Conservation (phyloP, 176 grass and related monocot species). For the Secale cereale region DNA sequence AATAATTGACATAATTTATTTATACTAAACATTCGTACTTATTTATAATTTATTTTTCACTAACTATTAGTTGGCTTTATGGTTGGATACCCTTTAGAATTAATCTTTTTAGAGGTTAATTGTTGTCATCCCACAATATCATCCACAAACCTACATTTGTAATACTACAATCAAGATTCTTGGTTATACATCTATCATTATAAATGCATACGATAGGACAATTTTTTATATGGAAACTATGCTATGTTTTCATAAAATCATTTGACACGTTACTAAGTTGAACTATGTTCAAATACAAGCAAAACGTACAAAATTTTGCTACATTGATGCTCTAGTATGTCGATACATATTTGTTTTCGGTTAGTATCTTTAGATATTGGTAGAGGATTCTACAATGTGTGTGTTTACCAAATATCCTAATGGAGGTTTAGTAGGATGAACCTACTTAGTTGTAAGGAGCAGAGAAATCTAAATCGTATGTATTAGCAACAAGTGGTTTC, state of each 20-base stretch:
- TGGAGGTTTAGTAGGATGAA: not conserved
- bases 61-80: no score
- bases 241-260: not conserved
- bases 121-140: not conserved
- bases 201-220: not conserved
- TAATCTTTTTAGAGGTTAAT: no score
- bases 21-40: no score
- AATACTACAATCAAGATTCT: not conserved
- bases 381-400: not conserved
- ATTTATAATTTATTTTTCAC: no score
- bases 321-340: not conserved
- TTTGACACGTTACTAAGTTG: not conserved
- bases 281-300: not conserved
- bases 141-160: not conserved
- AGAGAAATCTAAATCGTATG: no score
- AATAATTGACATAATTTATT: no score
- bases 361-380: not conserved
- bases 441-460: no score
- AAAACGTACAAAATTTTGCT: not conserved
- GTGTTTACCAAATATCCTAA: not conserved
- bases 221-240: not conserved
- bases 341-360: not conserved
- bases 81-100: no score
- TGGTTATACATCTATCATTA: not conserved
- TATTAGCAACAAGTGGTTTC: no score